Evolutionary conservation across 2,329 filamentous ascomycete genomes (phyloP).

Genomic region (Conoideocrella luteorostrata): DNA sequence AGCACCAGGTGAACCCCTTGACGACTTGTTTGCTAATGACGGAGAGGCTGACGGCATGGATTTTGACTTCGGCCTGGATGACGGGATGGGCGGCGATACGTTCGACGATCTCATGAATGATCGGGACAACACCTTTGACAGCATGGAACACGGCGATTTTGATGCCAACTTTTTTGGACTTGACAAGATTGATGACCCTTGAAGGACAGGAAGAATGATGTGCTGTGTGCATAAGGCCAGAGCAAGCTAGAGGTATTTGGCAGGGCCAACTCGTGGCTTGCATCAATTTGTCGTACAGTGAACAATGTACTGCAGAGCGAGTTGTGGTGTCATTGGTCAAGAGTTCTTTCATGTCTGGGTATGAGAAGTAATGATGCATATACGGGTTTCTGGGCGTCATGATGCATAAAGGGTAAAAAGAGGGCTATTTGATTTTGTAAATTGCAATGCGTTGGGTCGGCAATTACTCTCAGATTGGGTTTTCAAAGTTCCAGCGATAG

Average conservation of each 20-base stretch:
- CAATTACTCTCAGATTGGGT: too few species aligned
- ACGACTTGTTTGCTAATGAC: slow-evolving; percentile 43
- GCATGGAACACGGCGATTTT: slow-evolving; percentile 39
- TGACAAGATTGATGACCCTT: slow-evolving; percentile 18
- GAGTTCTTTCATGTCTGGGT: background rate
- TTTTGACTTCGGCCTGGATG: slow-evolving; percentile 23
- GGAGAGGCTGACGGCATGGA: slow-evolving; percentile 32
- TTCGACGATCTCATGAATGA: slow-evolving; percentile 46
- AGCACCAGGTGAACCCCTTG: slow-evolving; percentile 24
- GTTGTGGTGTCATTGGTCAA: too few species aligned
- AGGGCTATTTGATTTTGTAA: too few species aligned
- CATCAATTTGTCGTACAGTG: too few species aligned
- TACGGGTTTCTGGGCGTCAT: background rate
- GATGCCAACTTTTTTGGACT: slow-evolving; percentile 42
- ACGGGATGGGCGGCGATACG: slow-evolving; percentile 28
- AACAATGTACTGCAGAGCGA: too few species aligned
- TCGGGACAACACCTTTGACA: slow-evolving; percentile 34
- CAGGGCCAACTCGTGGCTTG: too few species aligned
- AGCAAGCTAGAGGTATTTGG: too few species aligned
- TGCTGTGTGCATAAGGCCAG: too few species aligned
- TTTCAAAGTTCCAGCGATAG: too few species aligned
- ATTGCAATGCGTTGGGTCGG: too few species aligned
- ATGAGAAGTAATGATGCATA: background rate
- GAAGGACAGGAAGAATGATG: too few species aligned
- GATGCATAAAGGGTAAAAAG: too few species aligned